Evolutionary conservation across 164 flowering plant species (phyloP), one percentile per base, ranked within the genome.

Genomic region (Santalum album): DNA sequence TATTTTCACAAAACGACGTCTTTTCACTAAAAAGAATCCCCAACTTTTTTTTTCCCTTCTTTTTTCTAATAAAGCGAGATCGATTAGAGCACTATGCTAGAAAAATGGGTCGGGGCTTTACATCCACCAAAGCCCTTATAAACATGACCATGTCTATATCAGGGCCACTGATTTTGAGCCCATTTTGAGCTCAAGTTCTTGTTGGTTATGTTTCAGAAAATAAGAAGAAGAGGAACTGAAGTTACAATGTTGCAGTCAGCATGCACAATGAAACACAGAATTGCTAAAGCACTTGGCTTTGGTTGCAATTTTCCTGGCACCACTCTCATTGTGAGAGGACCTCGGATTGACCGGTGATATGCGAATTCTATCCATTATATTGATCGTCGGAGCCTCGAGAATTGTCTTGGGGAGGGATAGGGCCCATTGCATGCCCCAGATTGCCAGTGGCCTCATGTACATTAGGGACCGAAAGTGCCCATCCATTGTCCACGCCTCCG

Each of bases 341-440:
- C 69, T 63, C 24, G 51, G n/a, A 45, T 40, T 64, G 6, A n/a
- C 22, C 0, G 83, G 66, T 16, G 79, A 66, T 5, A 56, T 26
- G 27, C 64, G 53, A 21, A 71, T 58, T 62, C 87, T 74, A 35
- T 90, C 96, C 91, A 90, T 90, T 54, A 82, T 56, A 56, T 79
- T 84, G 43, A 84, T 65, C 55, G 67, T 61, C 7, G 97, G 97
- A 25, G 95, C 87, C 25, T 83, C 79, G 0, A 83, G 74, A 49
- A 80, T 71, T 25, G 87, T 73, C 65, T 75, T 86, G 0, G 97
- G 95, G 57, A 75, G 55, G 7, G 92, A 69, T 47, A 84, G 56
- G 0, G 97, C 90, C 77, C 79, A 84, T 32, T 89, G 97, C 97
- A 89, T 89, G 25, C 87, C 90, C 97, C 97, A 89, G 18, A 89